Evolutionary conservation across 805 yeast species (phyloP).

Genomic region (Saturnispora kantuleensis): DNA sequence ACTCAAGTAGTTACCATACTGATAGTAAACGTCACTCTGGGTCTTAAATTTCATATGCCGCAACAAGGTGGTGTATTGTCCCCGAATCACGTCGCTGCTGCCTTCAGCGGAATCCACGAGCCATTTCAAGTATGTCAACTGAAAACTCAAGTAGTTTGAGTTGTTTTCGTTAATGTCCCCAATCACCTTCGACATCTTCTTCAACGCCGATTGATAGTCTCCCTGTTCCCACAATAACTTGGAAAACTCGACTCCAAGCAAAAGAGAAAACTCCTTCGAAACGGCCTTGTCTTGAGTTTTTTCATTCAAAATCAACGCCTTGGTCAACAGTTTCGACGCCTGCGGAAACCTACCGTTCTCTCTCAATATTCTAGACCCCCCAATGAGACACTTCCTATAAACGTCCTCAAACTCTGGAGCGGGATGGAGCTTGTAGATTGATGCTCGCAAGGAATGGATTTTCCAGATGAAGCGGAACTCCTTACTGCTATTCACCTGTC

Average conservation of each 20-base stretch:
- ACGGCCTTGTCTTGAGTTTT: conserved; percentile 10
- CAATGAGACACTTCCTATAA: conserved; percentile 43
- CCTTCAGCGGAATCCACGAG: conserved; percentile 77
- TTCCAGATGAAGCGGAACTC: conserved; percentile 38
- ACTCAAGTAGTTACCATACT: conserved; percentile 69
- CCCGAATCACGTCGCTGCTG: conserved; percentile 60
- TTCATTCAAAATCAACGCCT: conserved; percentile 41
- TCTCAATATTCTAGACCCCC: conserved; percentile 56
- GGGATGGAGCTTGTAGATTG: conserved; percentile 26
- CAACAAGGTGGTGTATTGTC: conserved; percentile 57
- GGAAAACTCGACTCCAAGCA: conserved; percentile 65
- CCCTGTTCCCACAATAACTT: conserved; percentile 84
- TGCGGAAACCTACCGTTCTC: conserved; percentile 59
- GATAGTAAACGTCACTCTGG: conserved; percentile 58
- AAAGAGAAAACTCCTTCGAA: conserved; percentile 6
- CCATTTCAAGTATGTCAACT: conserved; percentile 80
- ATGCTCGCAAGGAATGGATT: conserved; percentile 34
- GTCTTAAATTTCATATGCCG: conserved; percentile 38
- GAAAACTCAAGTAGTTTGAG: conserved; percentile 31
- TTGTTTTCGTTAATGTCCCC: conserved; percentile 15
- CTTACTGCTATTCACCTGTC: conserved; percentile 21
- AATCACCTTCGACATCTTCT: conserved; percentile 39
- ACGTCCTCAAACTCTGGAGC: conserved; percentile 19
- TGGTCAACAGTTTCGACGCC: conserved; percentile 57
- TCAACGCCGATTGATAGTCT: conserved; percentile 75